Evolutionary conservation across 306 rosid species (phyloP), one percentile per base, ranked within the genome.

Genomic region (Vigna reflexopilosa): DNA sequence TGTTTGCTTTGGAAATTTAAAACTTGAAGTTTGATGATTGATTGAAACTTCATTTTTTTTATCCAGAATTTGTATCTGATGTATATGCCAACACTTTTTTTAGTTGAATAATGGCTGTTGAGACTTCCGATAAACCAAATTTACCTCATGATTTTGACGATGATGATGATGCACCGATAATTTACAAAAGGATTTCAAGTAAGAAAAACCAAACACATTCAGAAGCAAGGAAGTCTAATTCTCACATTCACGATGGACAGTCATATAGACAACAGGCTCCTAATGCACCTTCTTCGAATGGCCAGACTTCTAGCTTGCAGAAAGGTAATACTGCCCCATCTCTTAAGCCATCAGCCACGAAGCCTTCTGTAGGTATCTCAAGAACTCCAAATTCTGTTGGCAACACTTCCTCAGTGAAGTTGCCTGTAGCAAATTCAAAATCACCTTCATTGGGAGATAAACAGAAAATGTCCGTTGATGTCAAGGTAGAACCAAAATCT

Each of bases 41-140:
- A 65, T 38, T 65, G 50, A 14, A 65, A 5, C 52, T 20, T 44
- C 14, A 10, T 69, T 55, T 77, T 51, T 42, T 9, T 49, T n/a
- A 9, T 3, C 26, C 83, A 76, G 86, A 79, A 50, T 59, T 59
- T 79, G 63, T 20, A 42, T 58, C 80, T 85, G 79, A 85, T 82
- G 72, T 66, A 57, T 76, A 62, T 82, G 82, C 77, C 22, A 16
- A 36, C 48, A 79, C 44, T 58, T 30, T 72, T 58, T 13, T 50
- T 48, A 40, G 67, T 72, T 80, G 83, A 55, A 83, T 80, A 44
- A 86, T 86, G 87, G 89, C 89, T 80, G 81, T 83, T 32, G 89
- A 86, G 78, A 70, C 85, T 82, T 76, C 86, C n/a, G 73, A 20
- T 72, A 83, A 80, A 83, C 73, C 80, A 14, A 80, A 54, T 57